phyloP scores from a whole-genome alignment of 176 grass and related monocot species.

The Juncus effusus region DNA sequence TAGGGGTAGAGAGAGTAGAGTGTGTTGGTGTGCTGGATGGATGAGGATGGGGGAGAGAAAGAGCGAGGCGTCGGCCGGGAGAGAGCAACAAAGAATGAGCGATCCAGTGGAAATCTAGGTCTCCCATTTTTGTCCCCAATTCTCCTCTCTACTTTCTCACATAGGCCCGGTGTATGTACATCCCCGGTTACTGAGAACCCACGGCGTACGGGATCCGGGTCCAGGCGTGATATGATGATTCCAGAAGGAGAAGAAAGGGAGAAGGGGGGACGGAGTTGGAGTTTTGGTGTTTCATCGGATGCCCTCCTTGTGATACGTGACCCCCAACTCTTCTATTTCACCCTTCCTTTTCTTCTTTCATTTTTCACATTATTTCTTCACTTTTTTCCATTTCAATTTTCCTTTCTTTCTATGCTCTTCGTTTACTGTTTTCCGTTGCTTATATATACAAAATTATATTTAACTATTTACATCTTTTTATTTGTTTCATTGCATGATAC shows the following conservation, averaged over 20 bases:
- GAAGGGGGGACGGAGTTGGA: conserved; percentile 10
- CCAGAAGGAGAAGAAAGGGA: neutral
- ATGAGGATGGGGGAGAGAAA: conserved; percentile 20
- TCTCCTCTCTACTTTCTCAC: neutral
- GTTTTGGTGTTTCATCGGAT: conserved; percentile 11
- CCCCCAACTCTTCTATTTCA: conserved; percentile 3
- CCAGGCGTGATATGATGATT: neutral
- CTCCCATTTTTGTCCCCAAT: conserved; percentile 28
- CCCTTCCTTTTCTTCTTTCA: neutral
- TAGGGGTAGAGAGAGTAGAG: no score
- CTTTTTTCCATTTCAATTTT: neutral
- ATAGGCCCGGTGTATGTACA: neutral
- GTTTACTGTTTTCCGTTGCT: no score
- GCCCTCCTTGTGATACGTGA: conserved; percentile 11
- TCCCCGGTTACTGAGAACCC: neutral
- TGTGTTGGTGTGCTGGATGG: no score
- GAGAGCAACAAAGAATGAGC: conserved; percentile 12
- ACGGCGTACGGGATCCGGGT: neutral
- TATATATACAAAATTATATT: no score
- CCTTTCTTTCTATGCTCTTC: conserved; percentile 1
- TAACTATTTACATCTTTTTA: no score
- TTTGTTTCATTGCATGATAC: no score
- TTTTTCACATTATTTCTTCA: neutral
- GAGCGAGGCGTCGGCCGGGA: conserved; percentile 22
- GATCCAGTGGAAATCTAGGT: conserved; percentile 25